Percentiles rank a stretch among this genome's conserved stretches.
These are phyloP conservation scores for Nectriaceae sp. DNA, from an alignment of 2,329 filamentous ascomycete species.

Conservation along the genomic window DNA sequence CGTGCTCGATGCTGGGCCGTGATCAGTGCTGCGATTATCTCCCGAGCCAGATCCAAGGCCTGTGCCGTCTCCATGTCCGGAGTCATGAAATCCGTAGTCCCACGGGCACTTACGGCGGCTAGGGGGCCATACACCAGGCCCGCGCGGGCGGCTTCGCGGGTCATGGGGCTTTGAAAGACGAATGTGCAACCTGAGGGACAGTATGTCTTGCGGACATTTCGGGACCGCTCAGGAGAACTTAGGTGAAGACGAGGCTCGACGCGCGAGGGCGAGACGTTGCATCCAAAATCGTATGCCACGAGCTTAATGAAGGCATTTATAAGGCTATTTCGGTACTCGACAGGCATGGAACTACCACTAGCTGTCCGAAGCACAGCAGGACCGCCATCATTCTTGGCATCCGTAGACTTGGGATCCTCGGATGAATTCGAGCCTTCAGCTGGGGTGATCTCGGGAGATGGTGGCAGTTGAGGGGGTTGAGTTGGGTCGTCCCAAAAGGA, in stretches of 20 bases:
- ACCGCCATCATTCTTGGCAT: conserved; percentile 10
- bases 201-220: conserved; percentile 49
- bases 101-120: conserved; percentile 60
- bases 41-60: conserved; percentile 61
- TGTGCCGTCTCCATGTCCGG: conserved; percentile 55
- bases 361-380: conserved; percentile 41
- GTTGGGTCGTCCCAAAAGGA: conserved; percentile 65
- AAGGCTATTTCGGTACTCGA: conserved; percentile 59
- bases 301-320: conserved; percentile 63
- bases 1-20: conserved; percentile 66
- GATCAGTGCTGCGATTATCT: conserved; percentile 60
- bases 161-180: conserved; percentile 59
- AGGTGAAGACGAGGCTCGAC: conserved; percentile 62
- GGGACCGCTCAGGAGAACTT: conserved; percentile 37
- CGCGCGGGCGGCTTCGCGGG: conserved; percentile 60
- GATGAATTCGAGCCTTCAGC: conserved; percentile 20
- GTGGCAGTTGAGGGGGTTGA: conserved; percentile 30
- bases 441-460: conserved; percentile 34
- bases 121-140: conserved; percentile 64
- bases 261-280: conserved; percentile 58
- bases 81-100: conserved; percentile 51
- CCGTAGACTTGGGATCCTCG: conserved; percentile 7
- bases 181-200: conserved; percentile 62
- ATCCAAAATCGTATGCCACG: conserved; percentile 66
- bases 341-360: conserved; percentile 57